These are phyloP conservation scores for Plantago rigida DNA, from an alignment of 305 asterid species.

Conservation along the genomic window DNA sequence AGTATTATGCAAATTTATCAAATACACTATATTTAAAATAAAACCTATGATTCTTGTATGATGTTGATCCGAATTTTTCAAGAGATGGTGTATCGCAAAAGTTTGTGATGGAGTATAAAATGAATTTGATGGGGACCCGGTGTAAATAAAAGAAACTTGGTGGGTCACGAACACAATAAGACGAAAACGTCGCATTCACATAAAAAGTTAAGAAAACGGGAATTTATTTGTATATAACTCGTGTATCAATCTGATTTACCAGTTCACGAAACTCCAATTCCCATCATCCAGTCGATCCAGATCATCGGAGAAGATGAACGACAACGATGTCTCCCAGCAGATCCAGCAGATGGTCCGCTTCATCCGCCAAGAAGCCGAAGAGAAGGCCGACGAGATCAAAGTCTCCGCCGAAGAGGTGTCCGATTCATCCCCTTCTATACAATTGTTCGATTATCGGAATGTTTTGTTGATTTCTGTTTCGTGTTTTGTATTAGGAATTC, in stretches of 20 bases:
- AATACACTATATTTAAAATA: too few species aligned
- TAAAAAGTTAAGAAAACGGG: background rate
- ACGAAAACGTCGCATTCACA: background rate
- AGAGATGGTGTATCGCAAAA: too few species aligned
- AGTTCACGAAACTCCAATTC: background rate
- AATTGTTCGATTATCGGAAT: background rate
- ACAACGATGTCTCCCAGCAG: conserved; percentile 88
- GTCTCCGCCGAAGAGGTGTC: conserved; percentile 84
- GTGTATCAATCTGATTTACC: background rate
- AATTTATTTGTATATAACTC: too few species aligned
- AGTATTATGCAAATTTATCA: too few species aligned
- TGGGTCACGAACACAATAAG: background rate
- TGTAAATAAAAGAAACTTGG: background rate
- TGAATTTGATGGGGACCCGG: background rate
- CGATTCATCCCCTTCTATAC: background rate
- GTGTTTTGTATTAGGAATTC: conserved; percentile 37
- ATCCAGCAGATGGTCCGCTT: conserved; percentile 98
- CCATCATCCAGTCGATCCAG: background rate
- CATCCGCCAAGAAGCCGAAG: conserved; percentile 97
- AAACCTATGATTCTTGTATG: too few species aligned
- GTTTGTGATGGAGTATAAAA: too few species aligned
- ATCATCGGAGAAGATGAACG: conserved; percentile 47
- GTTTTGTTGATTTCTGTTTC: conserved; percentile 10
- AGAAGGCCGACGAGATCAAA: conserved; percentile 87
- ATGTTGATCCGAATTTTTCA: too few species aligned